phyloP scores from a whole-genome alignment of 352 stramenopile species.

The Phytopythium aichiense region DNA sequence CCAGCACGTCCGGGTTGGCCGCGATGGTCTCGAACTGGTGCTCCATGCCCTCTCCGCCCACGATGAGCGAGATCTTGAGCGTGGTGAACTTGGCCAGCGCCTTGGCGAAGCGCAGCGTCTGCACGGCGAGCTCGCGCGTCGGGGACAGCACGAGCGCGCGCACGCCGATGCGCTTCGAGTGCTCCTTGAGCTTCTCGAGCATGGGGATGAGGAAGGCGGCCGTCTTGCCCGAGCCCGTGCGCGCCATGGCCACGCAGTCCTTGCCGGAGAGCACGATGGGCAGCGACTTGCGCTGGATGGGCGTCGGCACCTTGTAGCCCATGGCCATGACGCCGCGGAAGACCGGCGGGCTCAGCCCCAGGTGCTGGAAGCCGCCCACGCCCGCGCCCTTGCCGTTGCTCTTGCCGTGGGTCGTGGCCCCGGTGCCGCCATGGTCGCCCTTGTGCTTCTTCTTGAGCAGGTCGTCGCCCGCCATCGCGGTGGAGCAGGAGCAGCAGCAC shows the following conservation, averaged over 20 bases:
- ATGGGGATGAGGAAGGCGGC: slow-evolving; percentile 97
- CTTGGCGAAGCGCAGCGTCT: slow-evolving; percentile 93
- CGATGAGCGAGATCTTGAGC: slow-evolving; percentile 91
- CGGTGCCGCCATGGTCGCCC: slow-evolving; percentile 11
- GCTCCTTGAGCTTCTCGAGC: slow-evolving; percentile 95
- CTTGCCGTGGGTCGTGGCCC: slow-evolving; percentile 56
- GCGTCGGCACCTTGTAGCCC: slow-evolving; percentile 97
- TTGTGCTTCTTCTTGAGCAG: slow-evolving; percentile 54
- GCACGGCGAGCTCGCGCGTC: slow-evolving; percentile 97
- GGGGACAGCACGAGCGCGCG: slow-evolving; percentile 92
- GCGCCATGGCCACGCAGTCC: slow-evolving; percentile 98
- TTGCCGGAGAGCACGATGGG: slow-evolving; percentile 94
- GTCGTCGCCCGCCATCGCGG: slow-evolving; percentile 57
- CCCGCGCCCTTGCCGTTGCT: slow-evolving; percentile 76
- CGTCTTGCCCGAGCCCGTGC: slow-evolving; percentile 98
- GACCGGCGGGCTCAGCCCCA: slow-evolving; percentile 72
- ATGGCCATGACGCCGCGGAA: slow-evolving; percentile 90
- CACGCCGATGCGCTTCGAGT: slow-evolving; percentile 87
- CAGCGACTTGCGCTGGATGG: slow-evolving; percentile 98
- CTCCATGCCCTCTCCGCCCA: slow-evolving; percentile 98
- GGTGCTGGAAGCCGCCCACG: slow-evolving; percentile 79
- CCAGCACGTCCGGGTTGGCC: slow-evolving; percentile 91
- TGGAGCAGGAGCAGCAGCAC: not conserved
- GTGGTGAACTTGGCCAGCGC: slow-evolving; percentile 90
- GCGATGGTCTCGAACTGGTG: slow-evolving; percentile 96